A percentile compares a stretch with the other conserved stretches of the same genome.
Conservation (phyloP, 441 rosid genomes). For the Francoa sonchifolia region DNA sequence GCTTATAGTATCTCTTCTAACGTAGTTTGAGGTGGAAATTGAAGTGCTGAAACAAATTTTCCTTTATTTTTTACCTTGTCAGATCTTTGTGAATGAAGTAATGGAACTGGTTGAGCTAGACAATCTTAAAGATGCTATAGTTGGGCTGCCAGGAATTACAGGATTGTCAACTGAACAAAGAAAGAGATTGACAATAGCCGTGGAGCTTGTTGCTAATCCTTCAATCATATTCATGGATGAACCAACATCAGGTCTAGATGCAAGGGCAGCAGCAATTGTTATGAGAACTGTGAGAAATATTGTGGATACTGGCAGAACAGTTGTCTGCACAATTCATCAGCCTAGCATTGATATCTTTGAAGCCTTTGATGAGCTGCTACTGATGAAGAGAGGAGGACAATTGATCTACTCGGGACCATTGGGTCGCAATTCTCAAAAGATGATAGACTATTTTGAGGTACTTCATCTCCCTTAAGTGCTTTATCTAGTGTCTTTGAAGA, state of each 20-base stretch:
- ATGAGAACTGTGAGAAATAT: conserved; percentile 76
- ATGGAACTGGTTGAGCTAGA: conserved; percentile 56
- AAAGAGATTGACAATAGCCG: conserved; percentile 64
- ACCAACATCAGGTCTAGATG: conserved; percentile 75
- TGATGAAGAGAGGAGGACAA: conserved; percentile 78
- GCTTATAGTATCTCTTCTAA: not conserved
- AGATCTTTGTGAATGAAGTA: conserved; percentile 62
- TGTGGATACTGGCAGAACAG: conserved; percentile 61
- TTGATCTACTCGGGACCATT: conserved; percentile 57
- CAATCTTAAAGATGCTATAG: conserved; percentile 43
- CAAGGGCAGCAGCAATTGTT: conserved; percentile 71
- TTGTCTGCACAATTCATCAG: conserved; percentile 74
- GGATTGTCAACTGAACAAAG: conserved; percentile 70
- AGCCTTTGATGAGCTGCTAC: conserved; percentile 54
- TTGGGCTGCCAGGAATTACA: conserved; percentile 54
- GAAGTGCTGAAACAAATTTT: not conserved
- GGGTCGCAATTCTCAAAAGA: conserved; percentile 50
- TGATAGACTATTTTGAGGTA: conserved; percentile 63
- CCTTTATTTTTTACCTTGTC: not conserved
- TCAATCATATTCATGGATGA: conserved; percentile 80
- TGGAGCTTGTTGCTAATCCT: conserved; percentile 65
- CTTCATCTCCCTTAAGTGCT: not conserved
- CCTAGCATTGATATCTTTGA: conserved; percentile 72
- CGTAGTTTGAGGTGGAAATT: not conserved
- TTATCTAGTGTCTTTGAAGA: not conserved